Percentiles rank a stretch among this genome's conserved stretches.
These are phyloP conservation scores for Wallacemonas rigidus DNA, from an alignment of 208 protist species.

Conservation along the genomic window DNA sequence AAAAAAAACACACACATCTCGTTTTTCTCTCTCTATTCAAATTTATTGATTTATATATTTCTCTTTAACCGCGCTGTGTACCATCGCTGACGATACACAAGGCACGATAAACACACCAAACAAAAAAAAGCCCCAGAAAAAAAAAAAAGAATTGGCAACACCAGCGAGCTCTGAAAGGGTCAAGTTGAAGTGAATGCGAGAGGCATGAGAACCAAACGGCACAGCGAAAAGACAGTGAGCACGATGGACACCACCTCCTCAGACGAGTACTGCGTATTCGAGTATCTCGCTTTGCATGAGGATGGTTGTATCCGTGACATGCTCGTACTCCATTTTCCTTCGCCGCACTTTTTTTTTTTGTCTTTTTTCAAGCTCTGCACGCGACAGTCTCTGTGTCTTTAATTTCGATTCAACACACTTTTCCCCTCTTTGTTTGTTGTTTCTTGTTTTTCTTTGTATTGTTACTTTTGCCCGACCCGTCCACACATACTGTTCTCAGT, in stretches of 20 bases:
- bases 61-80: neutral
- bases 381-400: neutral
- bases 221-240: no score
- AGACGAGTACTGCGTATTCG: no score
- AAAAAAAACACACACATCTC: neutral
- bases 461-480: neutral
- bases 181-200: no score
- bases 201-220: no score
- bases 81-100: no score
- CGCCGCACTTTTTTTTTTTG: constrained; percentile 6
- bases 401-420: constrained; percentile 10
- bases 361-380: neutral
- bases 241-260: no score
- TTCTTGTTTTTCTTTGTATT: constrained; percentile 12
- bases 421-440: constrained; percentile 16
- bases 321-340: no score
- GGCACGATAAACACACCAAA: constrained; percentile 1
- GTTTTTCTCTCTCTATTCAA: constrained; percentile 18
- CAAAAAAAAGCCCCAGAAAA: neutral
- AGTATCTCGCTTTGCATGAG: no score
- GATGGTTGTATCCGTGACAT: no score
- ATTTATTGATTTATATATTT: constrained; percentile 20
- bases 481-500: no score
- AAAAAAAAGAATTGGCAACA: no score
- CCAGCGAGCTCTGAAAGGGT: no score